Conservation (phyloP, 1,139 yeast species). For the Pichia sp. region DNA sequence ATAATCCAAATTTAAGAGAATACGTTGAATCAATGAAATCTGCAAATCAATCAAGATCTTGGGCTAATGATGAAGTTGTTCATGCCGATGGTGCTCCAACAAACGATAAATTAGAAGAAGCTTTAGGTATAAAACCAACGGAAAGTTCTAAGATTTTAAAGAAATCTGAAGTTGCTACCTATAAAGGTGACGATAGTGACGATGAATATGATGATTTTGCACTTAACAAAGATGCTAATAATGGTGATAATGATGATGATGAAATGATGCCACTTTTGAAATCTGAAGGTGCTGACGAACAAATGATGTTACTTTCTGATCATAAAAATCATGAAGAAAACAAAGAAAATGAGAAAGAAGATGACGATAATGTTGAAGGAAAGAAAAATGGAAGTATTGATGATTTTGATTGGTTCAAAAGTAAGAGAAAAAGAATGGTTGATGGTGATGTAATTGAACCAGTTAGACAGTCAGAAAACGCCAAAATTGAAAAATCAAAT, state of each 20-base stretch:
- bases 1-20: constrained; percentile 67
- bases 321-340: constrained; percentile 51
- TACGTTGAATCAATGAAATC: constrained; percentile 82
- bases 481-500: not conserved
- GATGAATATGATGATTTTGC: constrained; percentile 57
- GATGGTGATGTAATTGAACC: constrained; percentile 23
- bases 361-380: constrained; percentile 15
- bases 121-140: constrained; percentile 15
- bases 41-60: constrained; percentile 52
- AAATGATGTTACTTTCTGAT: constrained; percentile 22
- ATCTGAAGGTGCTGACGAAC: constrained; percentile 38
- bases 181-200: constrained; percentile 43
- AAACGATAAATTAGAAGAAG: constrained; percentile 19
- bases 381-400: constrained; percentile 37
- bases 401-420: constrained; percentile 85
- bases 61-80: constrained; percentile 69
- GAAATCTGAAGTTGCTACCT: constrained; percentile 30
- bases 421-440: constrained; percentile 66
- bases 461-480: not conserved
- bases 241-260: constrained; percentile 42
- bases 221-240: constrained; percentile 40
- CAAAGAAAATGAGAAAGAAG: constrained; percentile 29
- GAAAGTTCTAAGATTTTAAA: constrained; percentile 10
- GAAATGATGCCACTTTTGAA: constrained; percentile 18
- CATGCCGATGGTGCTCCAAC: constrained; percentile 48